Evolutionary conservation across 179 eudicot species (phyloP).

Genomic region (Monotropa hypopitys): DNA sequence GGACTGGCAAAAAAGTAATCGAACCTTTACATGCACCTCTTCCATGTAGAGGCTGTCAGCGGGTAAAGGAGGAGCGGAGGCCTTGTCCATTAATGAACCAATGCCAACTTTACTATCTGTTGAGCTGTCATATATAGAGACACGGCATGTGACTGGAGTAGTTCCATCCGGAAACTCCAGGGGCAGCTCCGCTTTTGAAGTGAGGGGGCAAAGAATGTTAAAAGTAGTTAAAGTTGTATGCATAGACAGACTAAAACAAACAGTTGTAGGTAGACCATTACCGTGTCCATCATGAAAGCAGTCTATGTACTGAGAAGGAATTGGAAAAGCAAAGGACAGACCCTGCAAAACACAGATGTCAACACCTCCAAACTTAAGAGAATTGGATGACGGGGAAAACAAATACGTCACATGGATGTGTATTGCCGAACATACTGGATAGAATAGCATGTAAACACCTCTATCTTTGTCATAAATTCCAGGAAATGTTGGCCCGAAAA

Average conservation of each 20-base stretch:
- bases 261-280: slow-evolving; percentile 11
- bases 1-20: slow-evolving; percentile 11
- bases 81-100: slow-evolving; percentile 70
- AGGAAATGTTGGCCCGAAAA: slow-evolving; percentile 94
- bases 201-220: not conserved
- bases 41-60: slow-evolving; percentile 91
- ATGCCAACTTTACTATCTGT: slow-evolving; percentile 78
- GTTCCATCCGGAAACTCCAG: slow-evolving; percentile 98
- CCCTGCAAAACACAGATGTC: slow-evolving; percentile 45
- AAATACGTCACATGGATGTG: not conserved
- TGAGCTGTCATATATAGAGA: slow-evolving; percentile 77
- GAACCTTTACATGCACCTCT: slow-evolving; percentile 86
- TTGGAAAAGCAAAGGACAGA: slow-evolving; percentile 84
- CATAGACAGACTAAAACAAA: not conserved
- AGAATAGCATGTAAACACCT: slow-evolving; percentile 70
- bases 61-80: slow-evolving; percentile 62
- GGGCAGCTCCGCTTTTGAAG: slow-evolving; percentile 63
- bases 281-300: slow-evolving; percentile 75
- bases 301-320: slow-evolving; percentile 71
- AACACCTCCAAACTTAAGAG: not conserved
- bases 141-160: slow-evolving; percentile 93
- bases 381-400: slow-evolving; percentile 1
- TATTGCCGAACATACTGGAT: slow-evolving; percentile 48
- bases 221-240: not conserved
- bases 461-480: slow-evolving; percentile 83